Percentiles rank a stretch among this genome's conserved stretches.
These are phyloP conservation scores for Datura wrightii DNA, from an alignment of 257 asterid genomes.

Conservation along the genomic window DNA sequence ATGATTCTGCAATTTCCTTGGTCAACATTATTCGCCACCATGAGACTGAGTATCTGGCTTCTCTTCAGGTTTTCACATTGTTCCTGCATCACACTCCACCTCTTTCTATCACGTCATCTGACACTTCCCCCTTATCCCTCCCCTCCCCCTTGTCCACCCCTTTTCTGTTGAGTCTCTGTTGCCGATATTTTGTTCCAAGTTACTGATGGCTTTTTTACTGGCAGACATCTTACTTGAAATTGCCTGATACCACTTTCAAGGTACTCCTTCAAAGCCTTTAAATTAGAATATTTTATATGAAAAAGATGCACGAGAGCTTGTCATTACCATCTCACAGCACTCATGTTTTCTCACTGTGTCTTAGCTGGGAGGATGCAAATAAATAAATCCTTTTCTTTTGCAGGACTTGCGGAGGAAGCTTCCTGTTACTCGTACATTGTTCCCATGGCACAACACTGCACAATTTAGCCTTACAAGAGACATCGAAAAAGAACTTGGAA, in stretches of 20 bases:
- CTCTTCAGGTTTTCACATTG: conserved; percentile 69
- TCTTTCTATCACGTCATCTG: conserved; percentile 21
- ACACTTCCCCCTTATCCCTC: not conserved
- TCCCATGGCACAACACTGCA: conserved; percentile 93
- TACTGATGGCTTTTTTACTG: conserved; percentile 33
- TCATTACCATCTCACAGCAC: conserved; percentile 2
- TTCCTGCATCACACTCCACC: conserved; percentile 9
- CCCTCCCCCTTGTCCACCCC: not conserved
- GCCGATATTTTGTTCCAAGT: not conserved
- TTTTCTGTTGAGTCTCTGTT: not conserved
- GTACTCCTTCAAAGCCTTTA: conserved; percentile 45
- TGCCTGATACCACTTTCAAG: conserved; percentile 97
- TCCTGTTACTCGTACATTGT: conserved; percentile 91
- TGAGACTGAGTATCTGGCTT: conserved; percentile 79
- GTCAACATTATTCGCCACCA: conserved; percentile 81
- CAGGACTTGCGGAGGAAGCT: conserved; percentile 99
- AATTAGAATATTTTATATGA: not conserved
- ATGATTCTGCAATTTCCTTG: conserved; percentile 79
- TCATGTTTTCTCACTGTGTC: not conserved
- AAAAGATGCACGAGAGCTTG: conserved; percentile 7
- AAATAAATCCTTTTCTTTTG: not conserved
- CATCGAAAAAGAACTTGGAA: conserved; percentile 76
- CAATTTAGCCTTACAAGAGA: conserved; percentile 92
- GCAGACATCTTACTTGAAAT: conserved; percentile 76
- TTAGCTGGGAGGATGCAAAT: conserved; percentile 12